Percentiles rank a stretch among this genome's conserved stretches.
These are phyloP conservation scores for Thelephora terrestris DNA, from an alignment of 1,284 basidiomycete genomes.

Conservation along the genomic window DNA sequence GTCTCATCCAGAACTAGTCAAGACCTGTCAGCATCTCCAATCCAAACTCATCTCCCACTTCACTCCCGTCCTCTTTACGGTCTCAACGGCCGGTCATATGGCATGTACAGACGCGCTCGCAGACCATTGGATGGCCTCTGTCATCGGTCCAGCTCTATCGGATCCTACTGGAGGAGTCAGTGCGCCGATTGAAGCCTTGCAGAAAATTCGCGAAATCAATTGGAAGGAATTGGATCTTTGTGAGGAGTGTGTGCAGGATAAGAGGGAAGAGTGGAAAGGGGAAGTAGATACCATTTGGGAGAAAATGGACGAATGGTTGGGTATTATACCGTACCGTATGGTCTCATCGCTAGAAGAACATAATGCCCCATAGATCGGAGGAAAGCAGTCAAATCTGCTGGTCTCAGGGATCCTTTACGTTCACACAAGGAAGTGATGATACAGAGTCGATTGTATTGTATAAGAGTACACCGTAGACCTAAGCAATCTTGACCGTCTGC, in stretches of 20 bases:
- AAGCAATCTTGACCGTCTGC: conserved; percentile 40
- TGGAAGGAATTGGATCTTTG: conserved; percentile 54
- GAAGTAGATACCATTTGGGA: conserved; percentile 53
- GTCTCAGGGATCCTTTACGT: no score
- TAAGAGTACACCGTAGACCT: conserved; percentile 7
- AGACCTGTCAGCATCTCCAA: conserved; percentile 21
- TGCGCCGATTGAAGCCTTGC: conserved; percentile 57
- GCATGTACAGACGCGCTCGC: conserved; percentile 60
- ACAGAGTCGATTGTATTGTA: no score
- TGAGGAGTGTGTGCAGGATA: conserved; percentile 42
- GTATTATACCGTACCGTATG: background rate
- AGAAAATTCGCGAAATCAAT: conserved; percentile 42
- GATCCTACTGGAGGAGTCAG: conserved; percentile 41
- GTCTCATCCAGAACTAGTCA: conserved; percentile 14
- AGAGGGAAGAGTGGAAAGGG: conserved; percentile 52
- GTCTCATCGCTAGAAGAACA: background rate
- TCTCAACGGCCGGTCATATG: conserved; percentile 58
- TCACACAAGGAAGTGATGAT: no score
- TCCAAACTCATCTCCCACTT: conserved; percentile 46
- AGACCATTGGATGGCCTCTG: conserved; percentile 56
- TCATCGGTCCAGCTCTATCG: conserved; percentile 51
- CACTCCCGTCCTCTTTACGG: conserved; percentile 62
- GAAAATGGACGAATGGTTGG: conserved; percentile 48
- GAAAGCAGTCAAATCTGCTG: no score
- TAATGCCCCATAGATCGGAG: no score